Evolutionary conservation across 441 rosid species (phyloP), one percentile per base, ranked within the genome.

Genomic region (Jatropha podagrica): DNA sequence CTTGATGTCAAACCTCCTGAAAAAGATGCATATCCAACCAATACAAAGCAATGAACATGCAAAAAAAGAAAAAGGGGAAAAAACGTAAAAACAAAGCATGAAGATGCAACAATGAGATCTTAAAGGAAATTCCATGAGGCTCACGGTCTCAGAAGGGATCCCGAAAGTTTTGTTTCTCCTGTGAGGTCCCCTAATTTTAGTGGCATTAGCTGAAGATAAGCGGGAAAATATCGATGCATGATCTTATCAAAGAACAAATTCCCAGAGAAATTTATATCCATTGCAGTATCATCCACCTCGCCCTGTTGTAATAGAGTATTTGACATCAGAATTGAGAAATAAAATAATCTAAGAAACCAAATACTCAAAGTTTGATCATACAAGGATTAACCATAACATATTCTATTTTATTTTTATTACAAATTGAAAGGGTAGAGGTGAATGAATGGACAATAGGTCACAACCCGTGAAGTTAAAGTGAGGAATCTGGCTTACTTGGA

Each of bases 161-260:
- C 99, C 76, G 99, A 94, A 81, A 96, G 87, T 81, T 94, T 96
- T 66, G 99, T 92, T 82, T 96, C 99, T 84, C 99, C 99, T 41
- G 89, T 87, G 81, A 96, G 80, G 82, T 94, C 97, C 78, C 98
- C 98, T 81, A 94, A 84, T 76, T 91, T 92, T 69, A 92, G 85
- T 5, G 92, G 89, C 84, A 87, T 83, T 38, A 85, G 80, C 76
- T 86, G 92, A 74, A 90, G 90, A 85, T 92, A 80, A 75, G 80
- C 90, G 7, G 97, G 97, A 59, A 90, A 76, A 74, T 92, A 96
- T 60, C 98, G 91, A 78, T 85, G 79, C 89, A 91, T 81, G 70
- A 94, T 90, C 84, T 88, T 90, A 81, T 96, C 98, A 82, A 89
- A 89, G 68, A 88, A 86, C 69, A 94, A 68, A 81, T 87, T 96